Evolutionary conservation across 169 alveolate genomes (phyloP).

Genomic region (Plasmodium billcollinsi): DNA sequence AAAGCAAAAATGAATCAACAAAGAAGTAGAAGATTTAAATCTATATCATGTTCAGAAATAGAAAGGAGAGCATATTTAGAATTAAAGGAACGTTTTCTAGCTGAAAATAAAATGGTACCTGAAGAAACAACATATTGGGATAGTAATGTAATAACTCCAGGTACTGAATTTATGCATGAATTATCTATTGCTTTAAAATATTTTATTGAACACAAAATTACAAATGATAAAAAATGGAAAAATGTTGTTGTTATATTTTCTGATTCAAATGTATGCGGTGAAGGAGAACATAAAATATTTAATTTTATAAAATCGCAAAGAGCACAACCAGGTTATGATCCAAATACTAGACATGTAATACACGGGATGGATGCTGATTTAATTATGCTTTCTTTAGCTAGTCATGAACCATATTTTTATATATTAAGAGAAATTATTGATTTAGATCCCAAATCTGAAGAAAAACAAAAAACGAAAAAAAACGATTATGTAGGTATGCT

Average conservation of each 20-base stretch:
- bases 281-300: constrained; percentile 99
- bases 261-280: constrained; percentile 99
- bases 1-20: constrained; percentile 99
- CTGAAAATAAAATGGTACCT: constrained; percentile 77
- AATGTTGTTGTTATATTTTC: constrained; percentile 94
- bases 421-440: constrained; percentile 95
- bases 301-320: constrained; percentile 94
- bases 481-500: constrained; percentile 58
- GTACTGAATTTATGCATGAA: constrained; percentile 98
- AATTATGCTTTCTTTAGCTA: constrained; percentile 97
- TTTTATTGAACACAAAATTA: constrained; percentile 92
- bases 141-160: constrained; percentile 99
- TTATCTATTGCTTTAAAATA: constrained; percentile 86
- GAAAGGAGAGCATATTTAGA: constrained; percentile 75
- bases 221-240: constrained; percentile 93
- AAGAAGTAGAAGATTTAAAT: constrained; percentile 95
- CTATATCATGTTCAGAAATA: constrained; percentile 83
- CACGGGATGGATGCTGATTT: constrained; percentile 99
- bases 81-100: constrained; percentile 78
- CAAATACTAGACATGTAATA: constrained; percentile 97
- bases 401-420: constrained; percentile 96
- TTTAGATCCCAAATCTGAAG: constrained; percentile 68
- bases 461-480: constrained; percentile 23
- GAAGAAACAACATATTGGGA: constrained; percentile 90
- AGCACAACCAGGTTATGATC: constrained; percentile 86